phyloP scores from a whole-genome alignment of 192 early-diverging fungal species.

The Coemansia pectinata region DNA sequence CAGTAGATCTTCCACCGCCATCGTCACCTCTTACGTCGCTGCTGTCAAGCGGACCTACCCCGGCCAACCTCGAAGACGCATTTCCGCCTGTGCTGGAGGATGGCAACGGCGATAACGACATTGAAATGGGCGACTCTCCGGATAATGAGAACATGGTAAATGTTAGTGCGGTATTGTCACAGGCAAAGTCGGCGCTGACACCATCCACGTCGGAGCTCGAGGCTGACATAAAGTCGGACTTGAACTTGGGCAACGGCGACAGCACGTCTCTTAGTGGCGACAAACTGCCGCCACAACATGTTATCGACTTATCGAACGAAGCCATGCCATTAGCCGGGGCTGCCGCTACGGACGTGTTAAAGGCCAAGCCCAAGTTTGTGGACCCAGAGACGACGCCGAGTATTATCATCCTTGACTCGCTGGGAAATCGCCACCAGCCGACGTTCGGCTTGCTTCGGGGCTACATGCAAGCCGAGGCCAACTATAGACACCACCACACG shows the following conservation, averaged over 20 bases:
- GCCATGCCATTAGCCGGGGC: background rate
- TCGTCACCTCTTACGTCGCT: background rate
- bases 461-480: slow-evolving; percentile 61
- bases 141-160: no score
- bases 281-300: slow-evolving; percentile 12
- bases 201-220: background rate
- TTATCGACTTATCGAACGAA: slow-evolving; percentile 16
- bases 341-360: background rate
- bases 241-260: slow-evolving; percentile 1
- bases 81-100: background rate
- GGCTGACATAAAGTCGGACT: background rate
- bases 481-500: slow-evolving; percentile 45
- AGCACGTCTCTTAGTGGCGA: slow-evolving; percentile 36
- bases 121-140: slow-evolving; percentile 36
- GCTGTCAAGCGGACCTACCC: background rate
- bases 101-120: slow-evolving; percentile 2
- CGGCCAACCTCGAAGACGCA: background rate
- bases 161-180: background rate
- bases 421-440: slow-evolving; percentile 43
- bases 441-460: slow-evolving; percentile 44
- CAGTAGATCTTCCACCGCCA: background rate
- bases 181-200: background rate
- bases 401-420: slow-evolving; percentile 50
- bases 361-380: slow-evolving; percentile 17
- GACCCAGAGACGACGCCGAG: slow-evolving; percentile 21